Base-by-base conservation (phyloP, 495 filamentous ascomycete species). In the Penicillium paradoxum region DNA sequence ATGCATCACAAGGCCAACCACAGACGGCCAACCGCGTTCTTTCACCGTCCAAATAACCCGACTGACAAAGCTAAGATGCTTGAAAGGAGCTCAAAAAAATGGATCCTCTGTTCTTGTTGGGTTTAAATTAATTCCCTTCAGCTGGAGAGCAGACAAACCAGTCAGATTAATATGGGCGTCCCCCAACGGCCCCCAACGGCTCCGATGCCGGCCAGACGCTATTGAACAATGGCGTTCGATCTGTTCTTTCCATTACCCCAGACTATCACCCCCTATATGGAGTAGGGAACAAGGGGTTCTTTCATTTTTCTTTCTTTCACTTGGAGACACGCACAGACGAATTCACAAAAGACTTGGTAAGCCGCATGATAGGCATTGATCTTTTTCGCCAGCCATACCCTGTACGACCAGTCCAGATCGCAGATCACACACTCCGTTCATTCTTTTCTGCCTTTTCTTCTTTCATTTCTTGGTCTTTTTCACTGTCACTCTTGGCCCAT, bases 1-100 rank as follows among this genome's bases (percentile, higher is more conserved):
- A 21, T 46, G 49, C 33, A 53, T 53, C 40, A 11, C 42, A 49
- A 21, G 39, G 46, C 27, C 46, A 51, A 42, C 53, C 39, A 37
- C 45, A 24, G 45, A 36, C 49, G 49, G 48, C 17, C 34, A 45
- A 19, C 37, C n/a, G 39, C 29, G 46, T 24, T 18, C n/a, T n/a
- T 43, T 14, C 41, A 19, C 17, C 9, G 14, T 13, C 10, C 21
- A 25, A n/a, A 14, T 3, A 25, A 21, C 13, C 7, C 40, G 10
- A 22, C 7, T 42, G 40, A 11, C 29, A 32, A 32, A 11, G 10
- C 29, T 11, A 11, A 8, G 29, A 8, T 32, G 29, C 17, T 37
- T 15, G n/a, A 37, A 37, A 15, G 34, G 13, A 17, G n/a, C 34
- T 11, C 10, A 2, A 3, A 37, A 37, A 15, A 2, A 3, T 37